Conservation (phyloP, 2,329 filamentous ascomycete species). For the Alternaria alternata region DNA sequence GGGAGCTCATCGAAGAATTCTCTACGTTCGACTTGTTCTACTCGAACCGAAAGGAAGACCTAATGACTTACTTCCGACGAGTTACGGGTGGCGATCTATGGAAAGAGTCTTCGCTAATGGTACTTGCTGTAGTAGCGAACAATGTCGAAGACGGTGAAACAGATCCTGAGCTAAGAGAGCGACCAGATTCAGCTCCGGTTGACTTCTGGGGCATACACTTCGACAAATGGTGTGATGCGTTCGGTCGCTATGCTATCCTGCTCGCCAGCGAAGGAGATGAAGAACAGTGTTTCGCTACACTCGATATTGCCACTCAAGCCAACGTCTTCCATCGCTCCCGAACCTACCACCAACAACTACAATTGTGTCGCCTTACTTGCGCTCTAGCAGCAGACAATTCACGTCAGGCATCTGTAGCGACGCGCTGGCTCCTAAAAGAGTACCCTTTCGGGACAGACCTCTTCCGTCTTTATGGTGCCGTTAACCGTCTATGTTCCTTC, state of each 20-base stretch:
- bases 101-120: conserved; percentile 47
- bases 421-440: conserved; percentile 84
- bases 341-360: conserved; percentile 73
- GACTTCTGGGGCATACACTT: conserved; percentile 83
- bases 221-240: conserved; percentile 85
- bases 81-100: conserved; percentile 43
- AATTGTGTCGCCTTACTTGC: conserved; percentile 83
- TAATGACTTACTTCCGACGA: conserved; percentile 48
- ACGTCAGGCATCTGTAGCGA: conserved; percentile 76
- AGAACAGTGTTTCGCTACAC: conserved; percentile 79
- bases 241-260: conserved; percentile 84
- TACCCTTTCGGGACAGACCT: conserved; percentile 81
- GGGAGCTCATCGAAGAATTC: conserved; percentile 67
- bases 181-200: conserved; percentile 51
- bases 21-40: conserved; percentile 68
- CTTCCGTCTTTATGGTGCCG: conserved; percentile 80
- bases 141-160: conserved; percentile 44
- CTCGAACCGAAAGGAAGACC: conserved; percentile 56
- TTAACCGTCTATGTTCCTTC: conserved; percentile 79
- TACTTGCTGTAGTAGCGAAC: conserved; percentile 46
- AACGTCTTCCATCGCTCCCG: conserved; percentile 80
- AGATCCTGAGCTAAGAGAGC: conserved; percentile 38
- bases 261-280: conserved; percentile 73
- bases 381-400: conserved; percentile 81
- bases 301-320: conserved; percentile 79